These are phyloP conservation scores for Lotus japonicus DNA, from an alignment of 306 rosid species.

Conservation along the genomic window DNA sequence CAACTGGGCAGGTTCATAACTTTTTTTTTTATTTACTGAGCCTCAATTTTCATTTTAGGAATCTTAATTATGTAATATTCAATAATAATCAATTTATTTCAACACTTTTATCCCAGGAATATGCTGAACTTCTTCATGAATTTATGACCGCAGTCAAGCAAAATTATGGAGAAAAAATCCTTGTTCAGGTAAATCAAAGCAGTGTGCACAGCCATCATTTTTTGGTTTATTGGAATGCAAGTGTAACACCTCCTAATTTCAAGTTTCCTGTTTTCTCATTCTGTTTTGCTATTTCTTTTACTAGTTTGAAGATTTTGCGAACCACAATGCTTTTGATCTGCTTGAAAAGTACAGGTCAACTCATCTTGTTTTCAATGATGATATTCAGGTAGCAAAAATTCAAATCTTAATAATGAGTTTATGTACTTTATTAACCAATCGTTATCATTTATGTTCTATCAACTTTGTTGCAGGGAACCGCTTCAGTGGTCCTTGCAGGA, in stretches of 20 bases:
- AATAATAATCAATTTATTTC: neutral
- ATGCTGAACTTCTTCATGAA: conserved; percentile 74
- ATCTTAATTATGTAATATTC: neutral
- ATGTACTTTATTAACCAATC: neutral
- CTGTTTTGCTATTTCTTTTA: conserved; percentile 14
- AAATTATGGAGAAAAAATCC: conserved; percentile 84
- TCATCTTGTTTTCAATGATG: conserved; percentile 95
- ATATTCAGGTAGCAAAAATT: conserved; percentile 69
- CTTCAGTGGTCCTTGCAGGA: conserved; percentile 97
- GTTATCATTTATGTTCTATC: neutral
- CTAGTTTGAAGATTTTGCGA: conserved; percentile 97
- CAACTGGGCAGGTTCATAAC: conserved; percentile 74
- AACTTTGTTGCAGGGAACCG: conserved; percentile 73
- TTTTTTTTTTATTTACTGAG: neutral
- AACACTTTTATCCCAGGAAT: conserved; percentile 50
- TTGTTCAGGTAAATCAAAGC: conserved; percentile 58
- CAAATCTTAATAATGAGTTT: neutral
- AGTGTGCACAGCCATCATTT: conserved; percentile 6
- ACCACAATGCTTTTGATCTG: conserved; percentile 97
- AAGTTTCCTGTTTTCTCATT: conserved; percentile 4
- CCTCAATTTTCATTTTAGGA: conserved; percentile 9
- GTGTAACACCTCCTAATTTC: neutral
- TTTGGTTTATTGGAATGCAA: neutral
- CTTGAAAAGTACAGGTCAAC: conserved; percentile 75
- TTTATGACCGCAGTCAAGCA: conserved; percentile 91